Conservation (phyloP, 2,329 filamentous ascomycete genomes). For the Beauveria sp. region DNA sequence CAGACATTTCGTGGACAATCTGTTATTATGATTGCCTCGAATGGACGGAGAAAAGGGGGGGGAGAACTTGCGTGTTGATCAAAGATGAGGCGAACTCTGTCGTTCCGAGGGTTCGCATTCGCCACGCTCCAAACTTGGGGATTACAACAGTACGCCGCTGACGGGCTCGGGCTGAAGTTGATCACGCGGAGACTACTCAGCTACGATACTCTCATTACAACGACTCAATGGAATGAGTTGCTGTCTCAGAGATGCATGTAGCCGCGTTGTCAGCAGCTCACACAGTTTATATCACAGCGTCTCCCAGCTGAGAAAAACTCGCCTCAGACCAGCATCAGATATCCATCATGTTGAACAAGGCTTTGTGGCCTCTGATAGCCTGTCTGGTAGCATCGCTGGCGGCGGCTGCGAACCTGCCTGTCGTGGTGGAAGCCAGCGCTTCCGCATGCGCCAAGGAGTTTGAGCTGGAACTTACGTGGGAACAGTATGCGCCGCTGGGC, state of each 20-base stretch:
- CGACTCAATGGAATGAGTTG: neutral
- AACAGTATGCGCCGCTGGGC: slow-evolving; percentile 35
- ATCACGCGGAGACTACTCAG: neutral
- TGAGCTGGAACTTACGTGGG: slow-evolving; percentile 28
- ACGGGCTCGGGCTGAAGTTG: neutral
- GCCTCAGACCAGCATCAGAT: neutral
- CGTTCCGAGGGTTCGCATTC: neutral
- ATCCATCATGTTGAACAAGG: neutral
- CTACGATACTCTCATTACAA: neutral
- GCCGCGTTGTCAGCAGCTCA: neutral
- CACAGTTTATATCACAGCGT: neutral
- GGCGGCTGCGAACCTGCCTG: neutral
- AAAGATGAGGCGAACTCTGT: too few species aligned
- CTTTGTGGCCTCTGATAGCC: neutral
- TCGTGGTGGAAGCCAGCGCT: neutral
- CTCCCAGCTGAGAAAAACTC: neutral
- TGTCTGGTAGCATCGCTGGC: neutral
- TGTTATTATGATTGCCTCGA: neutral
- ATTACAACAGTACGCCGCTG: neutral
- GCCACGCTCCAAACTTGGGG: neutral
- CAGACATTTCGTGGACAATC: neutral
- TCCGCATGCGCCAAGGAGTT: slow-evolving; percentile 15
- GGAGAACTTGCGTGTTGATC: neutral
- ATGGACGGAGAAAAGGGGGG: neutral
- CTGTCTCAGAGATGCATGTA: neutral